phyloP scores from a whole-genome alignment of 345 rosid genomes.

The Hibiscus trionum region DNA sequence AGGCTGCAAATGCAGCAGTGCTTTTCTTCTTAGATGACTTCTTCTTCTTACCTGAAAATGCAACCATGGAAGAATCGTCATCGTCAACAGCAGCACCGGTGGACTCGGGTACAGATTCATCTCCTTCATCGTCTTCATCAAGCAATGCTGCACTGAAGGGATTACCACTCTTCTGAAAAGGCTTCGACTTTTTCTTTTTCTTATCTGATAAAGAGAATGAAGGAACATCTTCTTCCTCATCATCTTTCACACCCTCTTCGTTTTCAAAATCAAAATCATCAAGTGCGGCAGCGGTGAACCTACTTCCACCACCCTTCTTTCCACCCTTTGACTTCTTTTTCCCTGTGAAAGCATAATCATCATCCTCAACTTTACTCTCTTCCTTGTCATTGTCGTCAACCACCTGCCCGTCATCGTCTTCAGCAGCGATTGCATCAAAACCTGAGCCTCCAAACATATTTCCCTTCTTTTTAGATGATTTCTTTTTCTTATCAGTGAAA shows the following conservation, averaged over 20 bases:
- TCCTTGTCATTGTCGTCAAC: not conserved
- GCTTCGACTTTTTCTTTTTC: slow-evolving; percentile 63
- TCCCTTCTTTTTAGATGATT: slow-evolving; percentile 51
- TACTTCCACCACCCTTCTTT: slow-evolving; percentile 25
- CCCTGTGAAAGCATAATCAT: slow-evolving; percentile 33
- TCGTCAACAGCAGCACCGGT: slow-evolving; percentile 7
- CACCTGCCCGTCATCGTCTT: not conserved
- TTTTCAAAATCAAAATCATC: slow-evolving; percentile 34
- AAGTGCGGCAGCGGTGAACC: slow-evolving; percentile 18
- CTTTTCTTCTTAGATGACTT: slow-evolving; percentile 68
- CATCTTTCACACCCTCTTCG: slow-evolving; percentile 21
- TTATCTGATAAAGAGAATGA: slow-evolving; percentile 51
- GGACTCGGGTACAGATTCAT: slow-evolving; percentile 26
- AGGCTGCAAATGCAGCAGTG: slow-evolving; percentile 25
- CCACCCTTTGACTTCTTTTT: slow-evolving; percentile 42
- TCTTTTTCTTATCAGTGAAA: slow-evolving; percentile 74
- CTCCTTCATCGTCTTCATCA: slow-evolving; percentile 44
- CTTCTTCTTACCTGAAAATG: slow-evolving; percentile 63
- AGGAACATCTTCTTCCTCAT: slow-evolving; percentile 30
- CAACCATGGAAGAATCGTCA: slow-evolving; percentile 29
- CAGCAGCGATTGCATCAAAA: not conserved
- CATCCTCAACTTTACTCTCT: slow-evolving; percentile 33
- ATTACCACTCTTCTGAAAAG: slow-evolving; percentile 44
- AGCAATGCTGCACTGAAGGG: slow-evolving; percentile 46
- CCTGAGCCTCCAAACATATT: slow-evolving; percentile 15